A percentile compares a stretch with the other conserved stretches of the same genome.
phyloP scores from a whole-genome alignment of 805 yeast genomes.

The Saccharomyces eubayanus region DNA sequence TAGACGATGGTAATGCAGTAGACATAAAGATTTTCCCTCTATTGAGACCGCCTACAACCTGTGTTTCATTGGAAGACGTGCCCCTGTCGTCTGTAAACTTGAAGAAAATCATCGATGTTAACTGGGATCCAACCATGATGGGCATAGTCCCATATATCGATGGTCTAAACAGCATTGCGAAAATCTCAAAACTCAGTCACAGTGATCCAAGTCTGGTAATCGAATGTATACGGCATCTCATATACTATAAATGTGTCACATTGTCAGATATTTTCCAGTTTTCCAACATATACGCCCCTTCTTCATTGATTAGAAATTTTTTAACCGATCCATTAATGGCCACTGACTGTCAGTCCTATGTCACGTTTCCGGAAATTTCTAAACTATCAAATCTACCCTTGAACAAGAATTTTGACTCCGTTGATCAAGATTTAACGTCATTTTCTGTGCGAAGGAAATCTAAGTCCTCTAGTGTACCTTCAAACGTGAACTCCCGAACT shows the following conservation, averaged over 20 bases:
- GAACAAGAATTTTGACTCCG: slow-evolving; percentile 9
- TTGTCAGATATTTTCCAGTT: slow-evolving; percentile 86
- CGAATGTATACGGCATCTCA: slow-evolving; percentile 82
- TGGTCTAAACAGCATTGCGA: slow-evolving; percentile 76
- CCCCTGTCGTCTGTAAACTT: slow-evolving; percentile 84
- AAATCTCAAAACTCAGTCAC: slow-evolving; percentile 70
- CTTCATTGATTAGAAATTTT: slow-evolving; percentile 65
- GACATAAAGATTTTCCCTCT: slow-evolving; percentile 92
- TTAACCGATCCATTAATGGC: slow-evolving; percentile 58
- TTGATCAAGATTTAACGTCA: slow-evolving; percentile 7
- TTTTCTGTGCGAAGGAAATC: not conserved
- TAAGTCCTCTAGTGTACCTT: not conserved
- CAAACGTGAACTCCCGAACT: slow-evolving; percentile 19
- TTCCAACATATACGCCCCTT: slow-evolving; percentile 79
- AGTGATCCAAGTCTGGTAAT: slow-evolving; percentile 72
- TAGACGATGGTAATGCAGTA: slow-evolving; percentile 80
- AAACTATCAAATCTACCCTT: slow-evolving; percentile 28
- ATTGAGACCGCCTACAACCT: slow-evolving; percentile 72
- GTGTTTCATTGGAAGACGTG: slow-evolving; percentile 72
- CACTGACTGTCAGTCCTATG: slow-evolving; percentile 79
- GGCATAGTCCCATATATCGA: slow-evolving; percentile 78
- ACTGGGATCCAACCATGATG: slow-evolving; percentile 97
- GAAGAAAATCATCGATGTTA: slow-evolving; percentile 65
- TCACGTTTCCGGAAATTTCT: slow-evolving; percentile 38
- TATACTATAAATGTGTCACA: slow-evolving; percentile 81